Conservation (phyloP, 257 asterid species). For the Solanum dulcamara region DNA sequence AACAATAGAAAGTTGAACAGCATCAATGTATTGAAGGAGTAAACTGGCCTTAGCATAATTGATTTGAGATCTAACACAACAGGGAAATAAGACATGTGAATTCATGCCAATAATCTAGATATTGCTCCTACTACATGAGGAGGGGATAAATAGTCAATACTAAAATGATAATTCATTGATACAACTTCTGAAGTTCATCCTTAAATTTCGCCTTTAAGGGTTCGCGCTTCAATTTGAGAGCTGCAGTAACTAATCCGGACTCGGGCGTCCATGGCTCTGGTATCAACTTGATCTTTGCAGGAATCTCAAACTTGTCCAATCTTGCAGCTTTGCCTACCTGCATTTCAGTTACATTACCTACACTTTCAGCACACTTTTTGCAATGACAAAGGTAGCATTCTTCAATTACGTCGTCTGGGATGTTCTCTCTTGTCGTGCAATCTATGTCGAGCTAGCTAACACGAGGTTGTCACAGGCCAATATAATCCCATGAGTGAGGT, state of each 20-base stretch:
- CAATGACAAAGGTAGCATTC: neutral
- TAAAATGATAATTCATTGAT: conserved; percentile 28
- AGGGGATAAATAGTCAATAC: neutral
- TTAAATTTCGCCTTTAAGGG: conserved; percentile 54
- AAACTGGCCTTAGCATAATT: neutral
- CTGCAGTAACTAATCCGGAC: conserved; percentile 85
- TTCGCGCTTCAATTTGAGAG: conserved; percentile 82
- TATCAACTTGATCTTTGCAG: conserved; percentile 70
- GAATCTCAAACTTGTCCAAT: conserved; percentile 72
- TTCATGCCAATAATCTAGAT: neutral
- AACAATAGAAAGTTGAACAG: no score
- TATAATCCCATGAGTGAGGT: neutral
- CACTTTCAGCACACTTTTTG: neutral
- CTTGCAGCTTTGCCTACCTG: conserved; percentile 65
- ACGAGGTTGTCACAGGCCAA: neutral
- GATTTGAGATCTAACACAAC: neutral
- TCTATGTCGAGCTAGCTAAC: neutral
- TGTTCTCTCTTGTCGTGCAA: neutral
- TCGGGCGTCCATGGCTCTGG: conserved; percentile 95
- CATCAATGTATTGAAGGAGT: neutral
- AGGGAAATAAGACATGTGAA: neutral
- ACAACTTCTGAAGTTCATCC: conserved; percentile 51
- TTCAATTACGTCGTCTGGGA: neutral
- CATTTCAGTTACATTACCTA: neutral
- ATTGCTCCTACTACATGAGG: neutral